Evolutionary conservation across 1,139 yeast species (phyloP), one percentile per base, ranked within the genome.

Genomic region (Taphrina deformans): DNA sequence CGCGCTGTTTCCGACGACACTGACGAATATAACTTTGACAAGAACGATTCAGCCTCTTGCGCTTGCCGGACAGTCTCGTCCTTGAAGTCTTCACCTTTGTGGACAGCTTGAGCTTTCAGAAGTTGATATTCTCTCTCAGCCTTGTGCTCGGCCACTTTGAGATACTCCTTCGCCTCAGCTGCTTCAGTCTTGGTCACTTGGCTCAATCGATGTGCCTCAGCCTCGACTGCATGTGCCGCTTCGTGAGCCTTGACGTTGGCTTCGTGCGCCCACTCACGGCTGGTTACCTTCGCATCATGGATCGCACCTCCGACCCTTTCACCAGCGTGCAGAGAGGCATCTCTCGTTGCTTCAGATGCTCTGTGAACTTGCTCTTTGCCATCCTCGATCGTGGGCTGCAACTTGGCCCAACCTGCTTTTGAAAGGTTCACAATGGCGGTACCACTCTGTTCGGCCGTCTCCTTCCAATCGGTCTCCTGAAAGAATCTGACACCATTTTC

Each of bases 391-490:
- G 35, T 52, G 10, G 63, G 63, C 51, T 59, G 45, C 21, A 52
- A n/a, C 29, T 48, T 50, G 14, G 16, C 21, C 56, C 56, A 59
- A 3, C 50, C 63, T 12, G 44, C 40, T 26, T 38, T 40, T 5
- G 55, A 33, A 21, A 58, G 26, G 5, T 58, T 45, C 24, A 35
- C 16, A 9, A 44, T 44, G 24, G 63, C 63, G 3, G 56, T 40
- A 6, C 50, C 56, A 24, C 55, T 40, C 40, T 48, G 44, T 12
- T 26, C 41, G 7, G 63, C 63, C 23, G 27, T 51, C 4, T 48
- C 56, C 18, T 35, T 16, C 51, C 45, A 35, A 31, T 59, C 63
- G 14, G 55, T 52, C 45, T 59, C 55, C n/a, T 59, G 63, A 18
- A 59, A 16, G 41, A 33, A 33, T 21, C 55, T 40, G 21, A 59